Conservation (phyloP, 1,139 yeast species). For the Williopsis jadinii region DNA sequence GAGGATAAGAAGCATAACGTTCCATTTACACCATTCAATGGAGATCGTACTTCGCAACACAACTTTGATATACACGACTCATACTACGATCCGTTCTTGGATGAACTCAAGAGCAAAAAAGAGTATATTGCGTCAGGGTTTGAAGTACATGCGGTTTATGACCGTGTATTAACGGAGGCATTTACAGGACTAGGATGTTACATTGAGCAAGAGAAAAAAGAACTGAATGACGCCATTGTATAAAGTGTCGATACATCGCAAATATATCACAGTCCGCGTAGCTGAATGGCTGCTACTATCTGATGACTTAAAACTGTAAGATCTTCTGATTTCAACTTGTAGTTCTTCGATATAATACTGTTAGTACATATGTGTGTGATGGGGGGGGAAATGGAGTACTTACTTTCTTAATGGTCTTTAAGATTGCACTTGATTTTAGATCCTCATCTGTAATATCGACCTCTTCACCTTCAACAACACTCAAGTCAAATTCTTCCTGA, state of each 20-base stretch:
- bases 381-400: constrained; percentile 4
- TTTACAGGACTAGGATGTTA: constrained; percentile 84
- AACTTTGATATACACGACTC: constrained; percentile 34
- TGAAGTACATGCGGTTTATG: constrained; percentile 60
- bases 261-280: constrained; percentile 25
- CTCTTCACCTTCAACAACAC: constrained; percentile 27
- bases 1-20: constrained; percentile 8
- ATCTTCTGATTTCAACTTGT: constrained; percentile 14
- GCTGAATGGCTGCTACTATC: constrained; percentile 28
- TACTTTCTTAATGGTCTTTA: constrained; percentile 27
- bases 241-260: neutral
- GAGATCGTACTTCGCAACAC: constrained; percentile 62
- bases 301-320: constrained; percentile 20
- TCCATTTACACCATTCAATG: constrained; percentile 93
- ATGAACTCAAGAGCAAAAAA: constrained; percentile 52
- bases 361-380: no score
- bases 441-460: constrained; percentile 28
- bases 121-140: constrained; percentile 86
- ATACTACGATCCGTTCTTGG: constrained; percentile 57
- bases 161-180: constrained; percentile 79
- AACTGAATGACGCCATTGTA: neutral
- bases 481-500: constrained; percentile 17
- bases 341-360: constrained; percentile 3
- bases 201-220: constrained; percentile 55
- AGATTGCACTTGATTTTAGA: constrained; percentile 26